Conservation (phyloP, 768 basidiomycete species). For the Trametopsis cervina region DNA sequence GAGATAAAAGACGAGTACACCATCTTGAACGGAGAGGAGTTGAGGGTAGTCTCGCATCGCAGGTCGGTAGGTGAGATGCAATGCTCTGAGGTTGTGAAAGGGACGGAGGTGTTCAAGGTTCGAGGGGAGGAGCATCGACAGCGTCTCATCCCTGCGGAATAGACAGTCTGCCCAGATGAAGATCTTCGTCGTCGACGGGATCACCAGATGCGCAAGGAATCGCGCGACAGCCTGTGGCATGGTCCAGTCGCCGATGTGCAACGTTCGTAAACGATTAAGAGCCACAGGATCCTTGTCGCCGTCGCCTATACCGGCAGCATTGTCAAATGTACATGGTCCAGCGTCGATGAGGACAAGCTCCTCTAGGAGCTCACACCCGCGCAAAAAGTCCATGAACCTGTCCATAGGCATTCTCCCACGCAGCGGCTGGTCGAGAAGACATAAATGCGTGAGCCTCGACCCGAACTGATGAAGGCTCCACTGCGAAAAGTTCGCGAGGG, state of each 20-base stretch:
- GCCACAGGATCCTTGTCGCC: not conserved
- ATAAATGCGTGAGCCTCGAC: slow-evolving; percentile 7
- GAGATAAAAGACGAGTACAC: slow-evolving; percentile 3
- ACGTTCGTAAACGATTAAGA: not conserved
- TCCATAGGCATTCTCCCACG: slow-evolving; percentile 4
- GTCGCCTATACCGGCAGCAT: not conserved
- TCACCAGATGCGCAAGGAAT: slow-evolving; percentile 6
- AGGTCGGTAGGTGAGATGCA: slow-evolving; percentile 9
- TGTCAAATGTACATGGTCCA: not conserved
- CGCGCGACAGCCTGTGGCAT: not conserved
- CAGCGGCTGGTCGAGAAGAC: slow-evolving; percentile 6
- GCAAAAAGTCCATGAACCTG: slow-evolving; percentile 7
- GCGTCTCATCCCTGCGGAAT: slow-evolving; percentile 1
- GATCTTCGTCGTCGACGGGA: slow-evolving; percentile 1
- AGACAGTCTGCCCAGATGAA: slow-evolving; percentile 10
- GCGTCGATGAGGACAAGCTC: slow-evolving; percentile 11
- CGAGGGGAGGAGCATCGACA: slow-evolving; percentile 4
- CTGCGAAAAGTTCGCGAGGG: slow-evolving; percentile 8
- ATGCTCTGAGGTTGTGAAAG: slow-evolving; percentile 6
- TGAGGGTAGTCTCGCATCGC: slow-evolving; percentile 7
- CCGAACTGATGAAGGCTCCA: slow-evolving; percentile 8
- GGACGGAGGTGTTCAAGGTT: slow-evolving; percentile 1
- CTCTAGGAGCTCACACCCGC: not conserved
- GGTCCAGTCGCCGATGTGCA: slow-evolving; percentile 11
- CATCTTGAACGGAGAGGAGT: slow-evolving; percentile 8